Evolutionary conservation across 2,329 filamentous ascomycete genomes (phyloP).

Genomic region (Sporothrix humicola): DNA sequence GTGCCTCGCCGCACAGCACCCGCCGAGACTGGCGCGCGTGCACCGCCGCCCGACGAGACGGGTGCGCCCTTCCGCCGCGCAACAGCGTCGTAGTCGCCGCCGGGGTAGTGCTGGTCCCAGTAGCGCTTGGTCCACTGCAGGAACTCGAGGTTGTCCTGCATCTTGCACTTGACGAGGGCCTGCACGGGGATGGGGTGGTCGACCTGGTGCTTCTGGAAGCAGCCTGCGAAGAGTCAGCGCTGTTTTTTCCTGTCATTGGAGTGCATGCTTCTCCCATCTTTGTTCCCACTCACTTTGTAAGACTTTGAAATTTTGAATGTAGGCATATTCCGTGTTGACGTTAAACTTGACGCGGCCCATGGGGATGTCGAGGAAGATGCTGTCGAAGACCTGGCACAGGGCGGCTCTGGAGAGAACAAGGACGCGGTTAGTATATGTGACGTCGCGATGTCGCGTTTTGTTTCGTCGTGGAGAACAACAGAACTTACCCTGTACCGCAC

Average conservation of each 20-base stretch:
- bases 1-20: slow-evolving; percentile 62
- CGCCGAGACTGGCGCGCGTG: slow-evolving; percentile 56
- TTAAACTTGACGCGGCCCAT: slow-evolving; percentile 99
- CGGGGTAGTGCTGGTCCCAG: slow-evolving; percentile 98
- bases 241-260: not conserved
- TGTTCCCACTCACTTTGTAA: slow-evolving; percentile 76
- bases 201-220: slow-evolving; percentile 83
- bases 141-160: slow-evolving; percentile 99
- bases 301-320: slow-evolving; percentile 98
- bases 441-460: not conserved
- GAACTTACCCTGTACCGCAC: slow-evolving; percentile 36
- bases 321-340: slow-evolving; percentile 94
- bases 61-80: slow-evolving; percentile 76
- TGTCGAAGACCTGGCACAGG: slow-evolving; percentile 96
- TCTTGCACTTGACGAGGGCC: slow-evolving; percentile 93
- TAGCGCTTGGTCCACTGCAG: slow-evolving; percentile 95
- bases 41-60: slow-evolving; percentile 43
- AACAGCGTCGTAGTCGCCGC: slow-evolving; percentile 94
- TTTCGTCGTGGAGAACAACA: not conserved
- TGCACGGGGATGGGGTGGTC: slow-evolving; percentile 91
- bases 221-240: slow-evolving; percentile 58
- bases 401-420: slow-evolving; percentile 69
- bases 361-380: slow-evolving; percentile 93
- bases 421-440: slow-evolving; percentile 44
- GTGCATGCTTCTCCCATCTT: not conserved